phyloP scores from a whole-genome alignment of 208 protist species.

The Angomonas ambiguus region DNA sequence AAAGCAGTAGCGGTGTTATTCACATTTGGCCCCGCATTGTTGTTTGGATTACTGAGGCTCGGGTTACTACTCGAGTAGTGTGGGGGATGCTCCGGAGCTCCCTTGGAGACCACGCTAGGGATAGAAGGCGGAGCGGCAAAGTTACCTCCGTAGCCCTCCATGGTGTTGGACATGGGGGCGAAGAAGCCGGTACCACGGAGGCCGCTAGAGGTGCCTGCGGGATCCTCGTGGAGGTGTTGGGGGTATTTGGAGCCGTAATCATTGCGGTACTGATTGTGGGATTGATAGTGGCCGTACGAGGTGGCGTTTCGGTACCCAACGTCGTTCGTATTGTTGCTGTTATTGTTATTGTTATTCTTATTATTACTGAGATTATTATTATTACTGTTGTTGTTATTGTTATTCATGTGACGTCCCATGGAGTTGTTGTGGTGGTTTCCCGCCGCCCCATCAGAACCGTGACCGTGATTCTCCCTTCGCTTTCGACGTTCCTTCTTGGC shows the following conservation, averaged over 20 bases:
- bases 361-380: neutral
- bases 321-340: neutral
- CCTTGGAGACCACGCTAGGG: neutral
- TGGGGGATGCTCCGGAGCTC: too few relatives aligned
- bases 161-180: slow-evolving; percentile 3
- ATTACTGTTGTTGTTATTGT: neutral
- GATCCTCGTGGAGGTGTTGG: too few relatives aligned
- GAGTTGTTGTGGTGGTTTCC: neutral
- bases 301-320: neutral
- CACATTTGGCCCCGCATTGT: neutral
- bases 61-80: neutral
- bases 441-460: neutral
- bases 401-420: neutral
- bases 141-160: slow-evolving; percentile 5
- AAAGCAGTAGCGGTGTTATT: neutral
- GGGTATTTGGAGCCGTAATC: too few relatives aligned
- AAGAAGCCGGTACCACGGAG: too few relatives aligned
- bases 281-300: too few relatives aligned
- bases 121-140: neutral
- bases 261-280: too few relatives aligned
- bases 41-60: too few relatives aligned
- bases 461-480: slow-evolving; percentile 36
- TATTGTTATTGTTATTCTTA: neutral
- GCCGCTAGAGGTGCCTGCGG: too few relatives aligned
- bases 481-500: slow-evolving; percentile 72